Evolutionary conservation across 1,139 yeast genomes (phyloP).

Genomic region (Geotrichum fermentans): DNA sequence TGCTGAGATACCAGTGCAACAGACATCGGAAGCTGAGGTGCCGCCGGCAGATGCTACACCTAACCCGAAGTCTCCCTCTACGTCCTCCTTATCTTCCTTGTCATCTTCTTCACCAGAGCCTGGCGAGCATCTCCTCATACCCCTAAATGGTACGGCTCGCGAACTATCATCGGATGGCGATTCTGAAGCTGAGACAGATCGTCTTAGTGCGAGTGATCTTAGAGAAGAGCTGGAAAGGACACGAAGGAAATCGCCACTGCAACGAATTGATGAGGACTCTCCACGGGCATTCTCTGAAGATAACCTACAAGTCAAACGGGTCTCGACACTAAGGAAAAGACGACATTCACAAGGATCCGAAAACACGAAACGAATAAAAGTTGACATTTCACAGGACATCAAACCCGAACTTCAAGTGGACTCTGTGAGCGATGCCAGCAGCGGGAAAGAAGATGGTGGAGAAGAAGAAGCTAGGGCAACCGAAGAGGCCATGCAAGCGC

Average conservation of each 20-base stretch:
- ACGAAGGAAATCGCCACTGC: neutral
- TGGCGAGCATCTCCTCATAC: conserved; percentile 9
- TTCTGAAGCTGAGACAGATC: conserved; percentile 78
- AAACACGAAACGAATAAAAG: conserved; percentile 11
- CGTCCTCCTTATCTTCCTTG: conserved; percentile 17
- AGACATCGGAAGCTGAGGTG: neutral
- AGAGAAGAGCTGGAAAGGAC: conserved; percentile 7
- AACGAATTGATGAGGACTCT: conserved; percentile 6
- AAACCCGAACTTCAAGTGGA: conserved; percentile 22
- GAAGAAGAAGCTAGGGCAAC: conserved; percentile 23
- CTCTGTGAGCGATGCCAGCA: conserved; percentile 14
- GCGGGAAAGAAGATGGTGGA: neutral
- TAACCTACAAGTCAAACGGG: neutral
- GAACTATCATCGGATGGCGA: conserved; percentile 26
- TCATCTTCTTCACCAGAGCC: conserved; percentile 18
- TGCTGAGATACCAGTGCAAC: too few relatives aligned
- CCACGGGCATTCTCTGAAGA: neutral
- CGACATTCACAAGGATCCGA: conserved; percentile 5
- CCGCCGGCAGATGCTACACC: neutral
- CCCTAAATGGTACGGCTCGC: neutral
- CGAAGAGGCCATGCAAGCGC: conserved; percentile 46
- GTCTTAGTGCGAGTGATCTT: conserved; percentile 46
- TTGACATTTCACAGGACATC: conserved; percentile 8
- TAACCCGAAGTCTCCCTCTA: conserved; percentile 12
- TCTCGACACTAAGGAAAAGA: conserved; percentile 19